Conservation (phyloP, 75 land plant species). For the Gnetum montanum region DNA sequence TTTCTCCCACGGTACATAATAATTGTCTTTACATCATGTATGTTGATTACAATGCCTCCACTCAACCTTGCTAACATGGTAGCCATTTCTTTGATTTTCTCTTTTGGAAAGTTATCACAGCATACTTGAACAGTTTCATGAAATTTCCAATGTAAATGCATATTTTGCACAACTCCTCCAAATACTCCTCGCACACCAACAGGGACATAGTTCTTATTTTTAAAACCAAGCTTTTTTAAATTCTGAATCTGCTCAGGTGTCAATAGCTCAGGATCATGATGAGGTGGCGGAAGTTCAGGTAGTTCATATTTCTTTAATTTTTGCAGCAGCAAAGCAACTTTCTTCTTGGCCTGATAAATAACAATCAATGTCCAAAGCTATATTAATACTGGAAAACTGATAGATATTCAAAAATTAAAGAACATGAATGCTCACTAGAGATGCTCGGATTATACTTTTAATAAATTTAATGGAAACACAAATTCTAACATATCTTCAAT, state of each 20-base stretch:
- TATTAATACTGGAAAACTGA: background rate
- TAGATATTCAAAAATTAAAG: background rate
- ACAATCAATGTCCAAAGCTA: background rate
- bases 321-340: constrained; percentile 70
- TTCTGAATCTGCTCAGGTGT: constrained; percentile 93
- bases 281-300: constrained; percentile 73
- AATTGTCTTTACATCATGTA: constrained; percentile 85
- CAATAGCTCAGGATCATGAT: constrained; percentile 88
- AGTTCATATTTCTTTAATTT: constrained; percentile 85
- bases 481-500: no score
- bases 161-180: constrained; percentile 97
- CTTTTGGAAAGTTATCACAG: constrained; percentile 86
- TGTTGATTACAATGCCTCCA: constrained; percentile 91
- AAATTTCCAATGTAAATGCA: constrained; percentile 99
- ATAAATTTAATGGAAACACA: no score
- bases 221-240: constrained; percentile 81
- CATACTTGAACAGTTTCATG: constrained; percentile 97
- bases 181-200: constrained; percentile 96
- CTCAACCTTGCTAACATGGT: constrained; percentile 86
- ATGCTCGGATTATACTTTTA: no score
- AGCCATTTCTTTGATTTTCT: constrained; percentile 87
- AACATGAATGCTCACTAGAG: no score
- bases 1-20: constrained; percentile 97
- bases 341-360: constrained; percentile 65
- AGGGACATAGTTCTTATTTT: constrained; percentile 88